Evolutionary conservation across 2,329 filamentous ascomycete species (phyloP).

Genomic region (Trichoderma breve): DNA sequence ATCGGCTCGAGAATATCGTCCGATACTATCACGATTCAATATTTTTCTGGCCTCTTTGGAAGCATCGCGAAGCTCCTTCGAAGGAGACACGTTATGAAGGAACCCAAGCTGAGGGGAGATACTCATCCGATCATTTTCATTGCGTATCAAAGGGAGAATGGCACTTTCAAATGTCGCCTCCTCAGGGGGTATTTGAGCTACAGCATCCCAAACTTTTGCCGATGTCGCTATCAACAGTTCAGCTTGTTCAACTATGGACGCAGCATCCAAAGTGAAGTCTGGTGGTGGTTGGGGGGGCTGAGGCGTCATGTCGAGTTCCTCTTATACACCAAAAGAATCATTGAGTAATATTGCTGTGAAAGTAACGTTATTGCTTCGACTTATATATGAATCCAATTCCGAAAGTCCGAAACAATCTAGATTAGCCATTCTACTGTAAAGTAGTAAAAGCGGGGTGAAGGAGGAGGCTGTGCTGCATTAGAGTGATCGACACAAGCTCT

Average conservation of each 20-base stretch:
- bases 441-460: background rate
- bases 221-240: background rate
- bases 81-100: slow-evolving; percentile 70
- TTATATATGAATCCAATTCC: background rate
- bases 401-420: background rate
- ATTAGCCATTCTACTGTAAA: background rate
- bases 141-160: slow-evolving; percentile 61
- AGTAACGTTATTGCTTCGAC: no score
- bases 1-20: slow-evolving; percentile 71
- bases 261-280: background rate
- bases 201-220: slow-evolving; percentile 29
- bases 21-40: slow-evolving; percentile 69
- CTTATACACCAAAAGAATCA: background rate
- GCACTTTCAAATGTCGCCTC: slow-evolving; percentile 47
- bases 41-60: slow-evolving; percentile 68
- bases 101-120: slow-evolving; percentile 65
- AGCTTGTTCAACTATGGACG: background rate
- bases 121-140: slow-evolving; percentile 61
- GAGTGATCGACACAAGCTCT: background rate
- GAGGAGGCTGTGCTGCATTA: slow-evolving; percentile 9
- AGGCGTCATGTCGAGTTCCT: background rate
- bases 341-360: background rate
- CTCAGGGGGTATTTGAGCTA: slow-evolving; percentile 49
- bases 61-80: slow-evolving; percentile 63
- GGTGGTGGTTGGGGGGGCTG: background rate